Conservation (phyloP, 345 rosid genomes). For the Iberis pinnata region DNA sequence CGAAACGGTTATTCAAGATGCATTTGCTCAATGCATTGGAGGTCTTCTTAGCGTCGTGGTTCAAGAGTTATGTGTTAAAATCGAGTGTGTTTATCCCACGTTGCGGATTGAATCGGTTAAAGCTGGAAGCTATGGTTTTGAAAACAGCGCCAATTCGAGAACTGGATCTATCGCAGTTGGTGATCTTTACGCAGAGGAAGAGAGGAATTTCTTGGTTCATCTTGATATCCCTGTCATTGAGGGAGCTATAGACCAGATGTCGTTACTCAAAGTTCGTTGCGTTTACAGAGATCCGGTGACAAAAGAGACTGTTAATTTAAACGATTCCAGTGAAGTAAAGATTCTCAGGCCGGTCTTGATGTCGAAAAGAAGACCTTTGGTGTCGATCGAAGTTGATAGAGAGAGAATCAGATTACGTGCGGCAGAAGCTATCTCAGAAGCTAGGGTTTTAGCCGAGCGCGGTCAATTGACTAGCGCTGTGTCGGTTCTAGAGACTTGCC, state of each 20-base stretch:
- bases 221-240: conserved; percentile 50
- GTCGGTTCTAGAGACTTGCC: conserved; percentile 58
- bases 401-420: conserved; percentile 77
- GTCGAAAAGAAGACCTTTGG: conserved; percentile 31
- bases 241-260: conserved; percentile 40
- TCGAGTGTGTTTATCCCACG: conserved; percentile 47
- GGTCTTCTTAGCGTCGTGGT: conserved; percentile 89
- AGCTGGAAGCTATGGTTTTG: conserved; percentile 69
- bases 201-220: conserved; percentile 77
- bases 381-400: conserved; percentile 85
- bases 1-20: conserved; percentile 87
- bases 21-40: conserved; percentile 98
- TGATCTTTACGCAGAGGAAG: conserved; percentile 95
- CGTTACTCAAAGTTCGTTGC: conserved; percentile 61
- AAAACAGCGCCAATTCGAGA: conserved; percentile 35
- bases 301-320: conserved; percentile 42
- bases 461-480: conserved; percentile 64
- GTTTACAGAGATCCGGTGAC: conserved; percentile 59
- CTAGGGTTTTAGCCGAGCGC: conserved; percentile 74
- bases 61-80: conserved; percentile 56
- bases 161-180: conserved; percentile 62
- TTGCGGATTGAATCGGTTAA: conserved; percentile 55
- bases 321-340: conserved; percentile 44
- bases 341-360: conserved; percentile 45
- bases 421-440: conserved; percentile 82